Evolutionary conservation across 176 grass and related monocot genomes (phyloP), one percentile per base, ranked within the genome.

Genomic region (Areca catechu): DNA sequence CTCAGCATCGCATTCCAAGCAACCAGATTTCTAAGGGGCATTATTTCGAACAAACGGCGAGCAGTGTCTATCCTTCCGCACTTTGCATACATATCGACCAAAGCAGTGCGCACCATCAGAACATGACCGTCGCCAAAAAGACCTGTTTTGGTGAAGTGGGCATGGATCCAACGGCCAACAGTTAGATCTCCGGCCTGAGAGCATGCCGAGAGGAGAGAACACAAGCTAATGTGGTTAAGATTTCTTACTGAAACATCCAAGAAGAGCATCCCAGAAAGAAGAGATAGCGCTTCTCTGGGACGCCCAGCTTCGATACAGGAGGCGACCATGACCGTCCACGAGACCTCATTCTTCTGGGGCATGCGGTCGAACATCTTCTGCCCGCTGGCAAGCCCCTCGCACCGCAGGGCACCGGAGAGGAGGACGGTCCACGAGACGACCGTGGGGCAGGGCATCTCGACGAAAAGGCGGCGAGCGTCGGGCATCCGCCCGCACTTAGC

Each of bases 401-500:
- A 29, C 15, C 56, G 30, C 2, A 70, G 17, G 1, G 47, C 43
- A 5, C 54, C 67, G 0, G 16, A 3, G 17, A 70, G 67, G 47
- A 70, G 55, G 2, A 57, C 67, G 7, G 67, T 70, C 67, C 67
- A 70, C 0, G 67, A 48, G 56, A 70, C 56, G 5, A 70, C 56
- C 3, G 34, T 58, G 7, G 67, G 22, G 16, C 50, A 19, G 4
- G 43, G 55, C 54, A 70, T 21, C 22, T 70, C 67, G 37, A 6
- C 20, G 67, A 60, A 70, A 20, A 70, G 54, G 37, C 54, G 56
- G 16, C 21, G 54, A 5, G 67, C 67, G 21, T 79, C 61, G 15
- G 25, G 17, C 68, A 79, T 61, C 22, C 61, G 20, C 20, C 70
- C 77, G 30, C 77, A 80, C 61, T 80, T 80, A 19, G 63, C 55